Conservation (phyloP, 2,329 filamentous ascomycete species). For the Aspergillus ibericus region DNA sequence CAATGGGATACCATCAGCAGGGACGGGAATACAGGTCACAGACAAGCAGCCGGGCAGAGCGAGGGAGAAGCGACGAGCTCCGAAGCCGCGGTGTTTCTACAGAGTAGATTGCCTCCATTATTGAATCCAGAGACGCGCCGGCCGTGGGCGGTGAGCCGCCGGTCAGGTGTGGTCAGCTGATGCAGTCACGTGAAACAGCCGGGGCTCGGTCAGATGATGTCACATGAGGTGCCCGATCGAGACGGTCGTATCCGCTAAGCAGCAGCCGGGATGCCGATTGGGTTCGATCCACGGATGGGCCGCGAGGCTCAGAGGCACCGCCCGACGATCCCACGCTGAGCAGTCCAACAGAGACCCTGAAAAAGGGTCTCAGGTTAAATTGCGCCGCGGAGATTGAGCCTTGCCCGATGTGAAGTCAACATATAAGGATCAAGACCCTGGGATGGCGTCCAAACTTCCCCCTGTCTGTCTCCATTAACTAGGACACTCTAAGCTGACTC, state of each 20-base stretch:
- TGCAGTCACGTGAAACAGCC: constrained; percentile 6
- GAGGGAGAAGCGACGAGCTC: not conserved
- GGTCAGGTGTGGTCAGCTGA: too few relatives aligned
- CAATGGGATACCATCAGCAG: not conserved
- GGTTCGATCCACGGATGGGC: not conserved
- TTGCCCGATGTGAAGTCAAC: not conserved
- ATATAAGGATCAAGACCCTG: not conserved
- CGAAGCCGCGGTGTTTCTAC: not conserved
- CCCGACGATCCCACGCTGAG: not conserved
- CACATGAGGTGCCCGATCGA: not conserved
- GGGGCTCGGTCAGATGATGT: not conserved
- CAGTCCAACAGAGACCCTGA: not conserved
- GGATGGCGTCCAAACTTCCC: not conserved
- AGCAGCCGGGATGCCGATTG: not conserved
- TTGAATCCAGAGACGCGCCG: constrained; percentile 8
- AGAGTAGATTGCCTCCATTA: not conserved
- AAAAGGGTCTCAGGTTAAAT: not conserved
- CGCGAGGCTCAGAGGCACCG: not conserved
- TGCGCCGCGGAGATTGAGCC: not conserved
- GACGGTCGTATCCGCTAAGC: not conserved
- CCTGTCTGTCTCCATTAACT: not conserved
- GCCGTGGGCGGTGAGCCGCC: constrained; percentile 11
- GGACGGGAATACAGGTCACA: not conserved
- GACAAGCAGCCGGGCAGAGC: not conserved
- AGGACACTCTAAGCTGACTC: not conserved